Evolutionary conservation across 768 basidiomycete genomes (phyloP), one percentile per base, ranked within the genome.

Genomic region (Postia placenta): DNA sequence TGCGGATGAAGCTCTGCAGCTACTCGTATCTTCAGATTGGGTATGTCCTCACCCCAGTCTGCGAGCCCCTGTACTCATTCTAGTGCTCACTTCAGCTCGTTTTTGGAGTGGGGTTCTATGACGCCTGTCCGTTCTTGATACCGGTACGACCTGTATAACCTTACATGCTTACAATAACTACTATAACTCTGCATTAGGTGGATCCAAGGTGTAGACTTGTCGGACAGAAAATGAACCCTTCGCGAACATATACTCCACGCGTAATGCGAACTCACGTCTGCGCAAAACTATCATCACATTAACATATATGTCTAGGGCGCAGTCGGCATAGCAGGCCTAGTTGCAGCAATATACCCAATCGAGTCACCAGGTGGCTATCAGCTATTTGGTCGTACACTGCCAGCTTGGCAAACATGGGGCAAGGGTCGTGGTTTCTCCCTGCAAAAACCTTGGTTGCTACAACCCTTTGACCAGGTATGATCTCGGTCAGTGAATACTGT

Each of bases 181-280:
- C n/a, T n/a, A n/a, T 1, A 19, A 3, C 22, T 15, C 51, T n/a
- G 38, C 41, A 20, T 24, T 36, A 81, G 79, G 71, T 83, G 15
- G 79, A 81, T 56, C 79, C 78, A 6, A 67, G 79, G 25, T 76
- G 74, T 50, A 68, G 82, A 30, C 61, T 87, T 0, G 71, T 80
- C 4, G 81, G 79, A 0, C 84, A 85, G 51, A 87, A 87, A 62
- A 85, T 85, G 80, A 87, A 87, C 48, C 85, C 84, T 0, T 83
- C 82, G 0, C 67, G 84, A 6, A 82, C 81, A 0, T 81, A 70
- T 51, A 87, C 85, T 0, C 80, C 83, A 7, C 68, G 76, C 35
- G 80, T 80, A 59, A 36, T 71, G 17, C 5, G 26, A 43, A 6
- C 24, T 33, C 19, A 2, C 3, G 0, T 26, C 5, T 23, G 25